phyloP scores from a whole-genome alignment of 2,329 filamentous ascomycete species.

The Exophiala spinifera region DNA sequence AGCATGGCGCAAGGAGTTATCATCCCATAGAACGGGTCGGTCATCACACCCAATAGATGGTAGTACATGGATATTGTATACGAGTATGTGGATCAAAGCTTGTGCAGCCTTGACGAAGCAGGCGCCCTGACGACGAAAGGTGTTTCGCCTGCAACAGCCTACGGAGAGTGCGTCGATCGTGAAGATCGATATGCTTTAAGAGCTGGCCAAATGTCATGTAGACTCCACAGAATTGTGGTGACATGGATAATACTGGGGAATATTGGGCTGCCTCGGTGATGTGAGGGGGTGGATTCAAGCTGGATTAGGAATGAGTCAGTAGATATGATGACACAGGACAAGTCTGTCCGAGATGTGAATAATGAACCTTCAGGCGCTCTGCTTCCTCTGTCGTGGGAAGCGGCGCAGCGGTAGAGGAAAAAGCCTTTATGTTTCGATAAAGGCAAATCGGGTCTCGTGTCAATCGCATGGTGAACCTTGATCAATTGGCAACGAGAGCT shows the following conservation, averaged over 20 bases:
- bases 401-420: too few species aligned
- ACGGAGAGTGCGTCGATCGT: too few species aligned
- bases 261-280: neutral
- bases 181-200: neutral
- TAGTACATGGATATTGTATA: neutral
- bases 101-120: slow-evolving; percentile 4
- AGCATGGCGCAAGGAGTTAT: slow-evolving; percentile 11
- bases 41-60: neutral
- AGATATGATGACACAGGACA: neutral
- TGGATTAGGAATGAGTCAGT: neutral
- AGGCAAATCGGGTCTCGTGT: neutral
- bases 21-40: neutral
- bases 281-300: neutral
- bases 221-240: too few species aligned
- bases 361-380: too few species aligned
- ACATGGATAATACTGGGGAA: too few species aligned
- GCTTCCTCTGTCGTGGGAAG: too few species aligned
- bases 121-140: slow-evolving; percentile 6
- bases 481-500: neutral
- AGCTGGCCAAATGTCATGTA: too few species aligned
- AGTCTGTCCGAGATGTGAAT: too few species aligned
- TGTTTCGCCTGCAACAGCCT: neutral
- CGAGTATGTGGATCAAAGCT: slow-evolving; percentile 5
- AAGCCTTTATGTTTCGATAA: neutral
- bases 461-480: slow-evolving; percentile 3